Conservation (phyloP, 139 green algal genomes). For the Chlorella sp. region DNA sequence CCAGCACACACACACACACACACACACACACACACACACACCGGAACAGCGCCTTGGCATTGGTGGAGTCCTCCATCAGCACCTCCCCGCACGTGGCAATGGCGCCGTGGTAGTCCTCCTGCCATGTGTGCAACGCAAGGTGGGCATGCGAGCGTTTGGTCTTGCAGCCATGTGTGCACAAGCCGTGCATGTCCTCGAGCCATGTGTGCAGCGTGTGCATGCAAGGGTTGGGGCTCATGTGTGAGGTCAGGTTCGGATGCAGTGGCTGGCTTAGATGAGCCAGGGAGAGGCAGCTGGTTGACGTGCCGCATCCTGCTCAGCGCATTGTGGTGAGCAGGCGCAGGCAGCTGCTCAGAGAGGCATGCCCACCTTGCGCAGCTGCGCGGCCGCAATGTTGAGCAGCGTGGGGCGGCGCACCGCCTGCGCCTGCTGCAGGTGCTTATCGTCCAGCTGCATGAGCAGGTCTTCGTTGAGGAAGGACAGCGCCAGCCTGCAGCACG, state of each 20-base stretch:
- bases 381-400: slow-evolving; percentile 76
- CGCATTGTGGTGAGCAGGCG: no score
- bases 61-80: slow-evolving; percentile 21
- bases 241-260: no score
- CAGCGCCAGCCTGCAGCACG: slow-evolving; percentile 54
- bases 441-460: slow-evolving; percentile 82
- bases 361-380: slow-evolving; percentile 50
- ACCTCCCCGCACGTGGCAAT: slow-evolving; percentile 61
- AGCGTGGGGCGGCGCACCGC: slow-evolving; percentile 56
- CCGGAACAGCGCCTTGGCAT: slow-evolving; percentile 83
- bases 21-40: slow-evolving; percentile 27
- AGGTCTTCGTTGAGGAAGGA: slow-evolving; percentile 87
- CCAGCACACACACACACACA: no score
- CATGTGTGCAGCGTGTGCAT: no score
- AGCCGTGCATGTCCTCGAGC: no score
- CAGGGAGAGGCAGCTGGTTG: no score
- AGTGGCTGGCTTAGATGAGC: no score
- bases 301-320: no score
- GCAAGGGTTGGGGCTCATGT: no score
- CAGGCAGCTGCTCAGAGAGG: no score
- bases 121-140: neutral
- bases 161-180: no score
- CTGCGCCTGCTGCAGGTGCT: slow-evolving; percentile 68
- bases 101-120: slow-evolving; percentile 61
- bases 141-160: no score